phyloP scores from a whole-genome alignment of 73 alveolate species.

The Paramecium primaurelia region DNA sequence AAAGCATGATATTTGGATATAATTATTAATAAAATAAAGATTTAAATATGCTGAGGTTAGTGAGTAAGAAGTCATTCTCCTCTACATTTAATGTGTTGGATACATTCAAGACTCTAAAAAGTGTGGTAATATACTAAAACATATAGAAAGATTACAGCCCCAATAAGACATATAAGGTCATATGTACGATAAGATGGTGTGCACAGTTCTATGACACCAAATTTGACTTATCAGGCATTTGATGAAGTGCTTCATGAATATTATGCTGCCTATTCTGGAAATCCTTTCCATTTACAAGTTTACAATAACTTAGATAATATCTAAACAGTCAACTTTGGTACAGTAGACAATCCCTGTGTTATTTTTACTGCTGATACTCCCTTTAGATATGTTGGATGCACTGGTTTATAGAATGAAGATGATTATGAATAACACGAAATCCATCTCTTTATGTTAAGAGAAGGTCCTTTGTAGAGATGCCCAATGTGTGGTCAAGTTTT shows the following conservation, averaged over 20 bases:
- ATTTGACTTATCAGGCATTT: conserved; percentile 60
- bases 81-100: background rate
- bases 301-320: conserved; percentile 56
- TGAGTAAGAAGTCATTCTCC: conserved; percentile 8
- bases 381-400: conserved; percentile 83
- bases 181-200: conserved; percentile 7
- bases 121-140: background rate
- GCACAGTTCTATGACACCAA: background rate
- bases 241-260: conserved; percentile 70
- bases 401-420: conserved; percentile 86
- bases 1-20: background rate
- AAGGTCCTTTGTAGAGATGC: conserved; percentile 91
- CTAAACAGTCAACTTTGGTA: conserved; percentile 76
- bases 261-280: conserved; percentile 61
- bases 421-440: conserved; percentile 85
- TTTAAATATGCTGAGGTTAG: conserved; percentile 18
- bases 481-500: conserved; percentile 85
- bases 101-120: background rate
- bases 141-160: background rate
- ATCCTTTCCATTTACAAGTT: conserved; percentile 65
- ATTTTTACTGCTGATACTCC: conserved; percentile 78
- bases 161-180: background rate
- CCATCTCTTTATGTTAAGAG: conserved; percentile 80
- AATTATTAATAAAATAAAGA: background rate
- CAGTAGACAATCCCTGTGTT: conserved; percentile 89